phyloP scores from a whole-genome alignment of 2,329 filamentous ascomycete genomes.

The Stylonectria norvegica region DNA sequence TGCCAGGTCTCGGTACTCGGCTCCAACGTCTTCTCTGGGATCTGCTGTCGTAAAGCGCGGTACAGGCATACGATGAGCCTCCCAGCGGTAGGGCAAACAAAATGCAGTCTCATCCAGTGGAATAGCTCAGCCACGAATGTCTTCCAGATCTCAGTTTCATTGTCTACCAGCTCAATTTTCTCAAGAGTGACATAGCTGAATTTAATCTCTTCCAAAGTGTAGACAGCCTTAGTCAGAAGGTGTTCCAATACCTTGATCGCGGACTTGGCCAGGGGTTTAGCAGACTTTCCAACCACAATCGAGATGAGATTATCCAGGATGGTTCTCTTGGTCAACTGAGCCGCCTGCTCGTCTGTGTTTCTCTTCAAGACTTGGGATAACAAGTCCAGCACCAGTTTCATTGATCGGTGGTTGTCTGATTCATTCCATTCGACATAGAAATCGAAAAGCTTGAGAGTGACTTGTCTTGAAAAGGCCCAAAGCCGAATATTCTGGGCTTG shows the following conservation, averaged over 20 bases:
- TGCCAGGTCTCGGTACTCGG: constrained; percentile 48
- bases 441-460: constrained; percentile 51
- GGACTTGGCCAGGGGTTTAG: constrained; percentile 65
- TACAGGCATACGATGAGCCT: constrained; percentile 60
- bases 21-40: constrained; percentile 21
- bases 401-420: constrained; percentile 60
- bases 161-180: constrained; percentile 16
- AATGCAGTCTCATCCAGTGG: constrained; percentile 54
- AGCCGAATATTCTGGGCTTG: constrained; percentile 36
- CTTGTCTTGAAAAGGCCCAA: constrained; percentile 51
- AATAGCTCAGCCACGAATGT: constrained; percentile 47
- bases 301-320: constrained; percentile 54
- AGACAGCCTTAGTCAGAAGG: constrained; percentile 58
- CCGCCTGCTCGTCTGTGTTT: constrained; percentile 44
- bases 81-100: constrained; percentile 58
- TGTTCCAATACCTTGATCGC: constrained; percentile 65
- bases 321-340: constrained; percentile 38
- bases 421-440: constrained; percentile 68
- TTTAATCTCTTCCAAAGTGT: constrained; percentile 46
- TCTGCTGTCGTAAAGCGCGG: constrained; percentile 39
- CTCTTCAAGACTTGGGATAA: constrained; percentile 48
- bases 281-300: constrained; percentile 57
- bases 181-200: constrained; percentile 41
- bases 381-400: constrained; percentile 60
- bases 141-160: constrained; percentile 44